Evolutionary conservation across 2,329 filamentous ascomycete species (phyloP).

Genomic region (Epichloe coenophiala): DNA sequence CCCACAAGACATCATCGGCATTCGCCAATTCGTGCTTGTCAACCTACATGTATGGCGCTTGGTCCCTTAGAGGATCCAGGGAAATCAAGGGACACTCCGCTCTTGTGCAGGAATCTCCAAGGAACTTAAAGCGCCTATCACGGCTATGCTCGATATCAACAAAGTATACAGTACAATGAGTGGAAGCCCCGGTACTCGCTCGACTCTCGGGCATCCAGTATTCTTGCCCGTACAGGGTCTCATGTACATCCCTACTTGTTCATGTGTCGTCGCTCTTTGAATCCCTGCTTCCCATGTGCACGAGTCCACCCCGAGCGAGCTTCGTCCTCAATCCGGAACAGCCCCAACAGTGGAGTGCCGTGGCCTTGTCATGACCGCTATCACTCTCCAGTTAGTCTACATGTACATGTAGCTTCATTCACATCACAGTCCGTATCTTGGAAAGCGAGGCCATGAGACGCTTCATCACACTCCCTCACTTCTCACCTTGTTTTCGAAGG

Average conservation of each 20-base stretch:
- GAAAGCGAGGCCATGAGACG: background rate
- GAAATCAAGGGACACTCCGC: background rate
- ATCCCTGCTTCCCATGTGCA: slow-evolving; percentile 6
- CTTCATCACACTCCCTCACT: background rate
- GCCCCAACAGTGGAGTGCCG: background rate
- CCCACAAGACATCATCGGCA: background rate
- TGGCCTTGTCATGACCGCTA: no score
- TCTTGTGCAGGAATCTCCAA: background rate
- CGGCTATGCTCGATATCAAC: background rate
- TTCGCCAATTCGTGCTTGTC: background rate
- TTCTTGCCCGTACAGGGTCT: background rate
- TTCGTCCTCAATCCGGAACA: background rate
- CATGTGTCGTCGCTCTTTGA: background rate
- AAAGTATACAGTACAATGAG: background rate
- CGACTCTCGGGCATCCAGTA: background rate
- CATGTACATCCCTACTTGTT: background rate
- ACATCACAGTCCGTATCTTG: background rate
- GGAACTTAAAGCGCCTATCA: slow-evolving; percentile 2
- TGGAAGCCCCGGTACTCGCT: background rate
- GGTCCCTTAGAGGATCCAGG: background rate
- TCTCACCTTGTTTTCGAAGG: no score
- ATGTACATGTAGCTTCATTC: background rate
- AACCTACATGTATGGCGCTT: background rate
- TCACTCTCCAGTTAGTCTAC: no score
- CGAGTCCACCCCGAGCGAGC: background rate